These are phyloP conservation scores for Pythium coloratum DNA, from an alignment of 352 stramenopile genomes.

Conservation along the genomic window DNA sequence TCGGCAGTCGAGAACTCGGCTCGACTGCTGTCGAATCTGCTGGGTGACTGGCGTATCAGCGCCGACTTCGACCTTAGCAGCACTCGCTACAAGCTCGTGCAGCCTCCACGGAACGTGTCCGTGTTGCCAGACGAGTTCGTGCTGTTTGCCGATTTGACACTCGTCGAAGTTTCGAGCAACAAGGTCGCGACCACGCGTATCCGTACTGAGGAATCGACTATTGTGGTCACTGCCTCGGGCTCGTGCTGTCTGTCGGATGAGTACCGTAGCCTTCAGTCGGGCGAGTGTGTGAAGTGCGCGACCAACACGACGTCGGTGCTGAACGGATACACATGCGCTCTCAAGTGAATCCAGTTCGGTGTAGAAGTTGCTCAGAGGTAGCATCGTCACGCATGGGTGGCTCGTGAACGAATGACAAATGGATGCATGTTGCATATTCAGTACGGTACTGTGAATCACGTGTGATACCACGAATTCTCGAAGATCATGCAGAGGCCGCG, in stretches of 20 bases:
- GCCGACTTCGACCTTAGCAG: slow-evolving; percentile 13
- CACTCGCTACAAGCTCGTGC: slow-evolving; percentile 8
- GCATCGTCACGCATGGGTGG: too few relatives aligned
- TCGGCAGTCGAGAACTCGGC: not conserved
- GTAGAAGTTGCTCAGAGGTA: too few relatives aligned
- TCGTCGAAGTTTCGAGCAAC: slow-evolving; percentile 3
- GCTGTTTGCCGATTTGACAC: slow-evolving; percentile 17
- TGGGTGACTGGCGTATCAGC: slow-evolving; percentile 11
- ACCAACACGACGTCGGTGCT: not conserved
- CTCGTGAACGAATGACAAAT: too few relatives aligned
- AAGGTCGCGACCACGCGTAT: not conserved
- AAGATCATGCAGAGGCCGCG: too few relatives aligned
- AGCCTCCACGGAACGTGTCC: not conserved
- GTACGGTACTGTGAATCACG: too few relatives aligned
- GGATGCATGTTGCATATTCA: too few relatives aligned
- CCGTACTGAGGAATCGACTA: not conserved
- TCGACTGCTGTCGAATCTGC: slow-evolving; percentile 12
- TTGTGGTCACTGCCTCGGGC: not conserved
- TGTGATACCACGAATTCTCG: too few relatives aligned
- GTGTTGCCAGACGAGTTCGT: not conserved
- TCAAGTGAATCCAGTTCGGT: not conserved
- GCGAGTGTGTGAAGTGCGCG: slow-evolving; percentile 11
- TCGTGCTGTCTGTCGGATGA: slow-evolving; percentile 9
- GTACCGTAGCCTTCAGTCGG: slow-evolving; percentile 8
- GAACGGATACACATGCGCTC: slow-evolving; percentile 14